A percentile compares a stretch with the other conserved stretches of the same genome.
Evolutionary conservation across 495 filamentous ascomycete genomes (phyloP).

Genomic region (Talaromyces wortmannii): DNA sequence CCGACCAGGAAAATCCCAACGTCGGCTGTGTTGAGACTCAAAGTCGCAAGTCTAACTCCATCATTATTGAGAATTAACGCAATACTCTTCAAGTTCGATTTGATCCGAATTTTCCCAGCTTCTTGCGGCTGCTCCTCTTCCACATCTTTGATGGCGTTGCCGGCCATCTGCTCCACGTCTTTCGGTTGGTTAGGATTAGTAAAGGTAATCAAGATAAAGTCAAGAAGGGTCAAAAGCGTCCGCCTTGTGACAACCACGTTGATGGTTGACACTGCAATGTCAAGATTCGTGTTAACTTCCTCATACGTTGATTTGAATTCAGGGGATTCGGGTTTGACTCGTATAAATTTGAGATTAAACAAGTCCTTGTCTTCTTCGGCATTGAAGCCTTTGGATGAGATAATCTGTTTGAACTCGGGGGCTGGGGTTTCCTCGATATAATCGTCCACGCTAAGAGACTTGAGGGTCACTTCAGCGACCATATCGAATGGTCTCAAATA

Average conservation of each 20-base stretch:
- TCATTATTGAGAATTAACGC: slow-evolving; percentile 96
- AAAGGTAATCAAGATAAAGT: slow-evolving; percentile 94
- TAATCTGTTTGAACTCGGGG: slow-evolving; percentile 92
- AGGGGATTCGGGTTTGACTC: slow-evolving; percentile 84
- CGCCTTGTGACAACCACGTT: slow-evolving; percentile 90
- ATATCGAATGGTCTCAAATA: slow-evolving; percentile 86
- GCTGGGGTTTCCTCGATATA: slow-evolving; percentile 83
- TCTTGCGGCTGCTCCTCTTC: slow-evolving; percentile 32
- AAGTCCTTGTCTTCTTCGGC: slow-evolving; percentile 72
- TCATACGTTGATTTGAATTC: slow-evolving; percentile 89
- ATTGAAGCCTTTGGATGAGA: slow-evolving; percentile 76
- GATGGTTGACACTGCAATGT: slow-evolving; percentile 89
- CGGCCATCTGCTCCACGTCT: slow-evolving; percentile 22
- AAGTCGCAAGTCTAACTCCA: slow-evolving; percentile 85
- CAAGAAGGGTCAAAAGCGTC: slow-evolving; percentile 88
- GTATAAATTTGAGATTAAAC: slow-evolving; percentile 79
- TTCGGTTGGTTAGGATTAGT: slow-evolving; percentile 56
- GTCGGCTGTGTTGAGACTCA: slow-evolving; percentile 86
- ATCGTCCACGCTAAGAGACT: slow-evolving; percentile 86
- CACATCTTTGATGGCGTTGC: slow-evolving; percentile 41
- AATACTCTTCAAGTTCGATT: slow-evolving; percentile 88
- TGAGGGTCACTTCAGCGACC: slow-evolving; percentile 81
- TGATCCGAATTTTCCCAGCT: slow-evolving; percentile 65
- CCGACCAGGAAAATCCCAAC: slow-evolving; percentile 85
- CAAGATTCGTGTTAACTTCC: slow-evolving; percentile 86